A percentile compares a stretch with the other conserved stretches of the same genome.
phyloP scores from a whole-genome alignment of 2,329 filamentous ascomycete genomes.

The Fusarium sarcochroum region DNA sequence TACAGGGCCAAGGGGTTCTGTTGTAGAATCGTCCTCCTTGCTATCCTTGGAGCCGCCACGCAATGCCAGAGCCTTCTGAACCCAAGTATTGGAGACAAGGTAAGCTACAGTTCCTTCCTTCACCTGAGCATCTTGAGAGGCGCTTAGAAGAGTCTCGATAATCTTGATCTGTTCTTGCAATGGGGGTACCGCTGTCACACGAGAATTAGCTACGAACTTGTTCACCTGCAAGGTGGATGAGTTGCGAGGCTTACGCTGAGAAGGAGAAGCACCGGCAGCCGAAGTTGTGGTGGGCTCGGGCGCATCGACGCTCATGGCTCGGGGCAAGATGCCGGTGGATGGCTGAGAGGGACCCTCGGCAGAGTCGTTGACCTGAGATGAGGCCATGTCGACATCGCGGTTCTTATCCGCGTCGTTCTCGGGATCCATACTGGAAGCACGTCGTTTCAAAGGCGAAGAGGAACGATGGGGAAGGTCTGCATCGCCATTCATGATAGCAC shows the following conservation, averaged over 20 bases:
- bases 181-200: conserved; percentile 53
- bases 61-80: conserved; percentile 78
- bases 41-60: conserved; percentile 70
- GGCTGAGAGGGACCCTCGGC: conserved; percentile 32
- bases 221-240: not conserved
- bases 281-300: conserved; percentile 49
- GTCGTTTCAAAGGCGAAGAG: conserved; percentile 75
- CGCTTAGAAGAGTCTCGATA: conserved; percentile 73
- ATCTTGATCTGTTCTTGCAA: conserved; percentile 76
- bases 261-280: conserved; percentile 33
- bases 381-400: conserved; percentile 63
- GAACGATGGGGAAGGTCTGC: conserved; percentile 71
- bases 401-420: conserved; percentile 58
- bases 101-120: conserved; percentile 82
- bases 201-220: conserved; percentile 32
- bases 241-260: conserved; percentile 48
- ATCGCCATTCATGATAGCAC: conserved; percentile 72
- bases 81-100: conserved; percentile 84
- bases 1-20: conserved; percentile 79
- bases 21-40: conserved; percentile 70
- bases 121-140: conserved; percentile 66
- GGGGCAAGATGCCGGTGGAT: conserved; percentile 46
- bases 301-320: conserved; percentile 60
- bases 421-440: conserved; percentile 73
- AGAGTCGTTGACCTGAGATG: conserved; percentile 45